Evolutionary conservation across 2,329 filamentous ascomycete species (phyloP).

Genomic region (Stachybotrys echinatus): DNA sequence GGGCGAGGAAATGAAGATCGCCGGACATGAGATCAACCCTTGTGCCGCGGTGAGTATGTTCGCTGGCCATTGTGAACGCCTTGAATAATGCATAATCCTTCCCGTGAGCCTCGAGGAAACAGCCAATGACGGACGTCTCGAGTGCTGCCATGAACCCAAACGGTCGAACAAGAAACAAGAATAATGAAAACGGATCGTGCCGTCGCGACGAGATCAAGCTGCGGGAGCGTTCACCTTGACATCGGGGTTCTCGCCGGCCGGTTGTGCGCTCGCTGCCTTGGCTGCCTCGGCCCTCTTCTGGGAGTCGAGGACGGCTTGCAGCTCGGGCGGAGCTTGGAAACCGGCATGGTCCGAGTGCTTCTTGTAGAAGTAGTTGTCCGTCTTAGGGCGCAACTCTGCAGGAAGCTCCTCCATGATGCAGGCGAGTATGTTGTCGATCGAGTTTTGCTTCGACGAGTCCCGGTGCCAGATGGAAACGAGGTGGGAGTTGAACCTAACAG

Average conservation of each 20-base stretch:
- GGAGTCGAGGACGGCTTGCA: conserved; percentile 53
- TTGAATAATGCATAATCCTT: conserved; percentile 16
- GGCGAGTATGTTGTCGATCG: conserved; percentile 67
- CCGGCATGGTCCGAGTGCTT: conserved; percentile 83
- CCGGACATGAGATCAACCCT: too few species aligned
- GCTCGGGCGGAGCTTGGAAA: conserved; percentile 61
- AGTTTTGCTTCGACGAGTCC: conserved; percentile 72
- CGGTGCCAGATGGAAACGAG: conserved; percentile 93
- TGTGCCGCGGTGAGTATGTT: conserved; percentile 2
- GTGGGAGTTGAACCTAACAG: conserved; percentile 82
- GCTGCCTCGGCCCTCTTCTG: conserved; percentile 42
- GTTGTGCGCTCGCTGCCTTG: too few species aligned
- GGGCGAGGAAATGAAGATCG: too few species aligned
- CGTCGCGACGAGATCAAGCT: too few species aligned
- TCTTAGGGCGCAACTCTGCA: conserved; percentile 65
- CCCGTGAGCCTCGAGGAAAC: not conserved
- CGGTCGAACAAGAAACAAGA: too few species aligned
- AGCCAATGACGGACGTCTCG: too few species aligned
- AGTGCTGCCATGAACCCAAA: too few species aligned
- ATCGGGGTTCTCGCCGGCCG: too few species aligned
- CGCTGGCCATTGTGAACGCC: conserved; percentile 20
- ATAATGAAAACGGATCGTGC: too few species aligned
- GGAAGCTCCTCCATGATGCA: conserved; percentile 71
- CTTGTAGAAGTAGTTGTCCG: conserved; percentile 77
- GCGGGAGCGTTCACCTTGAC: too few species aligned